Evolutionary conservation across 768 basidiomycete genomes (phyloP), one percentile per base, ranked within the genome.

Genomic region (Tephrocybe sp.): DNA sequence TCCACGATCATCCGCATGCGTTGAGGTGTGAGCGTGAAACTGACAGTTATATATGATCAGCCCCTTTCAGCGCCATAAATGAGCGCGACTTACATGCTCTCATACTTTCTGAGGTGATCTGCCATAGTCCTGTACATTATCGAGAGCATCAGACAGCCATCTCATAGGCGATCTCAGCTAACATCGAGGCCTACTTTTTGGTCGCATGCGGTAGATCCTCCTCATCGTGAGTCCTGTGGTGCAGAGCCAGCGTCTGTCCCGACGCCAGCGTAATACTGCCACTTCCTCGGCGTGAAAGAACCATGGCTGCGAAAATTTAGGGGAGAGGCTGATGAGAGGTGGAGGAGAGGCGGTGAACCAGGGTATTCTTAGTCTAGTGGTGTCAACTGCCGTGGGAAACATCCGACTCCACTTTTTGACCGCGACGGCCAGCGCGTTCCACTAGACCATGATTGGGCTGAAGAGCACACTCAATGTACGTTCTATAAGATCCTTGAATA

Each of bases 1-100:
- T 97, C 92, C 21, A 95, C 93, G 63, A 98, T 97, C 83, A 95
- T 96, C 42, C 93, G 80, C 93, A 95, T 94, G 52, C 93, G 72
- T 67, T 93, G 92, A 14, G 92, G 90, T 7, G 90, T 93, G 58
- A 94, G 68, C 11, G 88, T 90, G 68, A 93, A 93, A 61, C 89
- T 90, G 62, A 6, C 47, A 33, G 36, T 37, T 9, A 38, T 26
- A 41, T 42, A 9, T 43, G 41, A 54, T 56, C 41, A 57, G 39
- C 48, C 18, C 10, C 17, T 40, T 36, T 32, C 39, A 44, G 20
- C 36, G 32, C 40, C 56, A 40, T n/a, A 10, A 46, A 14, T 26
- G 28, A 28, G 42, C 20, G 59, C 59, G 26, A 81, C 91, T 73
- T 69, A 90, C 85, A 91, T 64, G 62, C 76, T 86, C 73, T 95